phyloP scores from a whole-genome alignment of 371 early-diverging fungal species.

The Mucor irregularis region DNA sequence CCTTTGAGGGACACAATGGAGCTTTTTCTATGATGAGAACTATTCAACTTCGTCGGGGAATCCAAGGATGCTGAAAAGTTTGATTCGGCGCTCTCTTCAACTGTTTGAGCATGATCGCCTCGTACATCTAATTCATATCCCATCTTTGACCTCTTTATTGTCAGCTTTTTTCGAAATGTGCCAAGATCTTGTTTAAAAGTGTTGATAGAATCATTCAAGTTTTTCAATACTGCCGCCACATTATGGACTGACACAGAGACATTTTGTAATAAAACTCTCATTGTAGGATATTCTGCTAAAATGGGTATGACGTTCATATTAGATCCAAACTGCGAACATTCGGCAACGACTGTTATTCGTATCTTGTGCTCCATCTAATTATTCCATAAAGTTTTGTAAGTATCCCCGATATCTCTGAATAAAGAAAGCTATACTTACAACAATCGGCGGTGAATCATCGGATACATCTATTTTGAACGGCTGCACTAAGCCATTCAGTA shows the following conservation, averaged over 20 bases:
- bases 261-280: conserved; percentile 71
- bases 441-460: conserved; percentile 4
- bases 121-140: conserved; percentile 59
- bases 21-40: background rate
- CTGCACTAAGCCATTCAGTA: conserved; percentile 30
- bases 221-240: conserved; percentile 46
- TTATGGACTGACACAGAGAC: conserved; percentile 54
- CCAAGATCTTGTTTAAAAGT: conserved; percentile 64
- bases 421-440: background rate
- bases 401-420: background rate
- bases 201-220: conserved; percentile 51
- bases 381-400: background rate
- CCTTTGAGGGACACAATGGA: background rate
- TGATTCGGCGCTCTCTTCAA: conserved; percentile 13
- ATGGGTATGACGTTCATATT: conserved; percentile 59
- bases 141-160: conserved; percentile 34
- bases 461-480: conserved; percentile 30
- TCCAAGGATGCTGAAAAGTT: background rate
- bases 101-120: conserved; percentile 35
- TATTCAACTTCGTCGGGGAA: background rate
- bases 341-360: conserved; percentile 75
- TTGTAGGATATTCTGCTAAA: conserved; percentile 60
- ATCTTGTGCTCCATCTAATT: conserved; percentile 59
- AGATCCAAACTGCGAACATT: conserved; percentile 69
- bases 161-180: conserved; percentile 51